Evolutionary conservation across 2,329 filamentous ascomycete genomes (phyloP).

Genomic region (Penicillium fuscoglaucum): DNA sequence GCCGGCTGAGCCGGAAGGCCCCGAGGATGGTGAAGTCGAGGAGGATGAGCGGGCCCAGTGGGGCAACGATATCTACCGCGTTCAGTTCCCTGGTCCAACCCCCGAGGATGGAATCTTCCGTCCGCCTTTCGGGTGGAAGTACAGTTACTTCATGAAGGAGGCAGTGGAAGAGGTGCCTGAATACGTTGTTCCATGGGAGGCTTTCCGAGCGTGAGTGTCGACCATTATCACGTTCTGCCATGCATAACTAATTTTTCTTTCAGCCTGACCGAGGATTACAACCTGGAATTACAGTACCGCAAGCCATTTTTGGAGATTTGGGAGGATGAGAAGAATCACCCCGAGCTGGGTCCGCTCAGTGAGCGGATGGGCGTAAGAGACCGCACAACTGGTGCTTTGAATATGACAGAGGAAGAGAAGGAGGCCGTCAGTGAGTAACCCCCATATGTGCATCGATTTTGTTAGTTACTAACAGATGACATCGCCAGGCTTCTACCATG

Average conservation of each 20-base stretch:
- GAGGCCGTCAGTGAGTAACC: conserved; percentile 69
- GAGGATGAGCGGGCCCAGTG: conserved; percentile 71
- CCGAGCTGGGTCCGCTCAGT: conserved; percentile 75
- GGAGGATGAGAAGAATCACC: conserved; percentile 85
- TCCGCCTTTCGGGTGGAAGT: conserved; percentile 96
- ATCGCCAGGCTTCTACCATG: conserved; percentile 71
- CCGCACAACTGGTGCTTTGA: conserved; percentile 62
- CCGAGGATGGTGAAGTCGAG: conserved; percentile 52
- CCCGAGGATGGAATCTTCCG: conserved; percentile 87
- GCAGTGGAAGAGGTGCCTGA: conserved; percentile 95
- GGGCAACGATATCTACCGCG: conserved; percentile 91
- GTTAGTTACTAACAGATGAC: conserved; percentile 23
- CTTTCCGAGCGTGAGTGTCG: conserved; percentile 70
- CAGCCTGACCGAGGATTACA: conserved; percentile 86
- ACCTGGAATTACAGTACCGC: conserved; percentile 91
- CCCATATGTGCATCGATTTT: neutral
- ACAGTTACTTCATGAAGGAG: conserved; percentile 93
- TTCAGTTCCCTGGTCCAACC: conserved; percentile 80
- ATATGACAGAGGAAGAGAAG: conserved; percentile 83
- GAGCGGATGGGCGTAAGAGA: conserved; percentile 94
- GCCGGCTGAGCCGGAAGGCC: conserved; percentile 38
- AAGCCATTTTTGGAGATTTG: conserved; percentile 89
- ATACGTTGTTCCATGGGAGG: conserved; percentile 98
- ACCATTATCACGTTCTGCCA: neutral
- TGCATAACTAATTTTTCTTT: conserved; percentile 10